phyloP scores from a whole-genome alignment of 371 early-diverging fungal species.

The Actinomortierella ambigua region DNA sequence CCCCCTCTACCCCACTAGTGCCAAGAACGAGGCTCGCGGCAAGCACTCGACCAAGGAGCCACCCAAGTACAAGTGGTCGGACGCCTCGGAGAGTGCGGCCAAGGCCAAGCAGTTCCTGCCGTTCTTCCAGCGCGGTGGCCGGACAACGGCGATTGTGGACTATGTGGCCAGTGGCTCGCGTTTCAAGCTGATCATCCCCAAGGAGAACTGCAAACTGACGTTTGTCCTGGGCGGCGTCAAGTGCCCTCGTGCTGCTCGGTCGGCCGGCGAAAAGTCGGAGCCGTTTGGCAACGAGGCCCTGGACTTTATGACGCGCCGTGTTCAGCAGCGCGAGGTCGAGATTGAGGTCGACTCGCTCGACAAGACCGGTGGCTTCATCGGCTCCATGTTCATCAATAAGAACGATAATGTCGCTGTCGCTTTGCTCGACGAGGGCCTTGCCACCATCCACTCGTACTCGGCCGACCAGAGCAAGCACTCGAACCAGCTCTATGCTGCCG shows the following conservation, averaged over 20 bases:
- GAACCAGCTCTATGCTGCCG: conserved; percentile 77
- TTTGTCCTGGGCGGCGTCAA: conserved; percentile 83
- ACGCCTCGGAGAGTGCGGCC: conserved; percentile 75
- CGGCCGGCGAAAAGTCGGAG: conserved; percentile 75
- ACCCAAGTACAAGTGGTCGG: conserved; percentile 68
- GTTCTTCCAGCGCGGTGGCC: conserved; percentile 80
- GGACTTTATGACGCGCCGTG: conserved; percentile 63
- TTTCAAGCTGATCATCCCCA: conserved; percentile 81
- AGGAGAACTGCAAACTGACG: conserved; percentile 83
- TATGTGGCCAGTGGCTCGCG: conserved; percentile 85
- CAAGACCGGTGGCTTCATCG: conserved; percentile 91
- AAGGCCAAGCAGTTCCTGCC: conserved; percentile 88
- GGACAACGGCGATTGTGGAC: conserved; percentile 83
- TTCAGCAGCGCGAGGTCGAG: conserved; percentile 91
- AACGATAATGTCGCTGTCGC: conserved; percentile 65
- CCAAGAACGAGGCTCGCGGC: conserved; percentile 74
- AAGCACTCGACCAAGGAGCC: conserved; percentile 80
- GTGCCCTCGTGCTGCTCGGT: conserved; percentile 74
- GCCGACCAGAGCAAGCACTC: conserved; percentile 81
- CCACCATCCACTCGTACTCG: conserved; percentile 81
- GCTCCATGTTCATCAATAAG: conserved; percentile 74
- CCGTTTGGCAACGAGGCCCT: conserved; percentile 89
- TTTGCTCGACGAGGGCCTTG: conserved; percentile 82
- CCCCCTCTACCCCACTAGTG: conserved; percentile 34
- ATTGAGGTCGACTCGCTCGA: conserved; percentile 86